Percentiles rank a stretch among this genome's conserved stretches.
These are phyloP conservation scores for Candida ipomoeae DNA, from an alignment of 805 yeast species.

Conservation along the genomic window DNA sequence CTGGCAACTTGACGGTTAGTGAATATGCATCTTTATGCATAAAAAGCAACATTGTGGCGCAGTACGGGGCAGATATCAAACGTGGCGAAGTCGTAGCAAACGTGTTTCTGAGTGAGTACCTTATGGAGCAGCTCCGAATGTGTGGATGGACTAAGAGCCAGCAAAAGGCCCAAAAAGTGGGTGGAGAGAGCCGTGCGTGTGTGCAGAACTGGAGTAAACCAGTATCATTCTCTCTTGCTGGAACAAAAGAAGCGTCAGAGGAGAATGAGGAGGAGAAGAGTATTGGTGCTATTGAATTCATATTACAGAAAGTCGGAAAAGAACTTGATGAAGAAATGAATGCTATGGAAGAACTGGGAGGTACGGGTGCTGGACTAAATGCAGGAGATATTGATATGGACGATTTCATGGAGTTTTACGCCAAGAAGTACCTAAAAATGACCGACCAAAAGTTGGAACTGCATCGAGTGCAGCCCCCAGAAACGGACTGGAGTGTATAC, in stretches of 20 bases:
- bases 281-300: not conserved
- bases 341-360: not conserved
- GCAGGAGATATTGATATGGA: constrained; percentile 11
- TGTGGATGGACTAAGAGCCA: not conserved
- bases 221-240: not conserved
- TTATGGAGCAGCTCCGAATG: not conserved
- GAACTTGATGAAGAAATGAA: not conserved
- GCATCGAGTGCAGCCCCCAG: constrained; percentile 3
- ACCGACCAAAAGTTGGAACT: constrained; percentile 6
- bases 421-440: constrained; percentile 9
- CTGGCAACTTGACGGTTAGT: not conserved
- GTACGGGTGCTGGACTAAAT: not conserved
- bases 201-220: not conserved
- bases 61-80: not conserved
- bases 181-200: not conserved
- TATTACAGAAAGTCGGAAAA: not conserved
- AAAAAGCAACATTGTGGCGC: not conserved
- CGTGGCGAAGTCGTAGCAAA: not conserved
- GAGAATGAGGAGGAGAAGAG: not conserved
- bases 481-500: constrained; percentile 11
- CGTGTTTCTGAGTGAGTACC: constrained; percentile 4
- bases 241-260: no score
- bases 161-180: not conserved
- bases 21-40: constrained; percentile 1
- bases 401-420: constrained; percentile 15